Evolutionary conservation across 495 filamentous ascomycete genomes (phyloP).

Genomic region (Neohortaea acidophila): DNA sequence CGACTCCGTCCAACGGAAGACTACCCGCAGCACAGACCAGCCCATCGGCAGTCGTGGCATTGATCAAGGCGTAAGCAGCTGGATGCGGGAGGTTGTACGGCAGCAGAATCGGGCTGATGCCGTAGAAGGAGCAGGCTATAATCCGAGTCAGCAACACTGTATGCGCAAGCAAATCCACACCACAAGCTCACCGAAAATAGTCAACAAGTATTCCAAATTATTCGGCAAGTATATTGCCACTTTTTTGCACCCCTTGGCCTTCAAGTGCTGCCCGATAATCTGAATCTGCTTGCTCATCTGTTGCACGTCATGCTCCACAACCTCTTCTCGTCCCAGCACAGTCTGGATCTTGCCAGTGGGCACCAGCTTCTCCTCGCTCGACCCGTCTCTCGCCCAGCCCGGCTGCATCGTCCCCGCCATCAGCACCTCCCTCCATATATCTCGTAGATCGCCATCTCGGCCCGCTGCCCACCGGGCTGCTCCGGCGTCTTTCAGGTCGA

Average conservation of each 20-base stretch:
- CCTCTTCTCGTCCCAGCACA: conserved; percentile 57
- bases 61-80: conserved; percentile 51
- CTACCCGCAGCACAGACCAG: conserved; percentile 78
- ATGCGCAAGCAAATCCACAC: too few relatives aligned
- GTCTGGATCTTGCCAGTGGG: conserved; percentile 64
- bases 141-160: neutral
- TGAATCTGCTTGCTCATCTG: conserved; percentile 75
- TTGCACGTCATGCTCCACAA: conserved; percentile 53
- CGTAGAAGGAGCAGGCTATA: conserved; percentile 62
- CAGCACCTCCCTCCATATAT: conserved; percentile 65
- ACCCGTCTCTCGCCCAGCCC: too few relatives aligned
- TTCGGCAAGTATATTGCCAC: conserved; percentile 90
- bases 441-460: conserved; percentile 76
- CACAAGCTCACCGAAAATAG: conserved; percentile 48
- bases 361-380: conserved; percentile 45
- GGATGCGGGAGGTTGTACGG: conserved; percentile 62
- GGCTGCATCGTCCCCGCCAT: conserved; percentile 33
- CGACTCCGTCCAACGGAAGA: conserved; percentile 60
- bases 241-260: conserved; percentile 49
- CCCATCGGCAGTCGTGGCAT: conserved; percentile 55
- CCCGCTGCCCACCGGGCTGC: conserved; percentile 69
- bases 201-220: conserved; percentile 68
- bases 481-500: conserved; percentile 72
- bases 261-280: conserved; percentile 64
- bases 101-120: conserved; percentile 61